phyloP scores from a whole-genome alignment of 2,329 filamentous ascomycete species.

The Aspergillus brasiliensis region DNA sequence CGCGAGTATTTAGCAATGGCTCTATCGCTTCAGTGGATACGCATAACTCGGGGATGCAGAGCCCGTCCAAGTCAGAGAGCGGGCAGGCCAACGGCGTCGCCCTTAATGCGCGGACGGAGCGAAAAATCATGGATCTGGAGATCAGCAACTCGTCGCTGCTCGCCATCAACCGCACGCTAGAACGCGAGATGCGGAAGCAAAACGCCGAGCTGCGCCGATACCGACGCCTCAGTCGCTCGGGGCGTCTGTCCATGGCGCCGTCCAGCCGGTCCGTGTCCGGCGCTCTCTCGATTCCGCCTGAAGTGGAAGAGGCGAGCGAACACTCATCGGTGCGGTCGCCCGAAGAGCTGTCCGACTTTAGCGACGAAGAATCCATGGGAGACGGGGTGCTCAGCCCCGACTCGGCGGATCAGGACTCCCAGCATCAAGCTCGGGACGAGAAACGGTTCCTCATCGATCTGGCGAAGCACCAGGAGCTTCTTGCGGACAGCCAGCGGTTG shows the following conservation, averaged over 20 bases:
- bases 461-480: conserved; percentile 81
- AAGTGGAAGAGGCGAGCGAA: conserved; percentile 42
- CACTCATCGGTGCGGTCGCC: conserved; percentile 31
- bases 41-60: conserved; percentile 55
- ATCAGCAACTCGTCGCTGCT: conserved; percentile 95
- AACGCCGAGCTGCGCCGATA: conserved; percentile 84
- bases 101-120: conserved; percentile 83
- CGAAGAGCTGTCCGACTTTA: conserved; percentile 42
- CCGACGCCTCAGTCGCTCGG: conserved; percentile 79
- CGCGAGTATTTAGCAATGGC: conserved; percentile 38
- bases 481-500: conserved; percentile 90
- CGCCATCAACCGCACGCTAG: conserved; percentile 90
- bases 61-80: conserved; percentile 47
- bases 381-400: conserved; percentile 41
- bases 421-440: conserved; percentile 73
- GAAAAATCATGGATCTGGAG: conserved; percentile 93
- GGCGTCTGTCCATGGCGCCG: conserved; percentile 65
- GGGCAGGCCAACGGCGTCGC: conserved; percentile 70
- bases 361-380: conserved; percentile 43
- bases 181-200: conserved; percentile 88
- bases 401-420: conserved; percentile 44
- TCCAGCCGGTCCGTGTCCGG: conserved; percentile 50
- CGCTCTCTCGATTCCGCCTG: conserved; percentile 50
- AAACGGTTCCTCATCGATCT: conserved; percentile 82
- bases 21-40: conserved; percentile 40